Percentiles rank a stretch among this genome's conserved stretches.
Conservation (phyloP, 2,329 filamentous ascomycete genomes). For the Colletotrichum lindemuthianum region DNA sequence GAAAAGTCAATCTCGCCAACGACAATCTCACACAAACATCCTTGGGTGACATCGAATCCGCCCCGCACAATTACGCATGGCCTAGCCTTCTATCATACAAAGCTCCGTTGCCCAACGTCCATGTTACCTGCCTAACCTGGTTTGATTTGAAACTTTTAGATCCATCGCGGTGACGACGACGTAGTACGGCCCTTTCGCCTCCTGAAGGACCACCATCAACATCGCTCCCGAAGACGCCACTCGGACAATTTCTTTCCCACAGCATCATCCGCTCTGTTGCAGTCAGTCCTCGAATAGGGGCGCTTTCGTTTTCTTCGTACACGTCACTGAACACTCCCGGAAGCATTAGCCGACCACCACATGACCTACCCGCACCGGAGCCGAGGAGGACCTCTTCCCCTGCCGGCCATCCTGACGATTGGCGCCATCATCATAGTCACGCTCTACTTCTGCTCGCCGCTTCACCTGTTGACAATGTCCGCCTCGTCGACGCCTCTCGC, state of each 20-base stretch:
- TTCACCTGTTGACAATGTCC: slow-evolving; percentile 1
- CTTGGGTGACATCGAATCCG: not conserved
- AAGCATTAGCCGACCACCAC: not conserved
- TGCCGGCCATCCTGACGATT: slow-evolving; percentile 6
- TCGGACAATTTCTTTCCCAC: too few species aligned
- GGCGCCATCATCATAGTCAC: slow-evolving; percentile 11
- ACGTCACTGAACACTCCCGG: not conserved
- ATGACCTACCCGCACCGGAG: slow-evolving; percentile 14
- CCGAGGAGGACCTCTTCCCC: slow-evolving; percentile 8
- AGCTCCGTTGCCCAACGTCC: slow-evolving; percentile 1
- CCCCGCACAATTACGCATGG: not conserved
- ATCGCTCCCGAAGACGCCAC: too few species aligned
- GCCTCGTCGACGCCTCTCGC: not conserved
- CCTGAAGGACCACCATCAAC: too few species aligned
- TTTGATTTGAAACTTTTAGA: not conserved
- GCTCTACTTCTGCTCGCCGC: slow-evolving; percentile 7
- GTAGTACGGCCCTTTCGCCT: too few species aligned
- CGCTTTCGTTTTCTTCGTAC: not conserved
- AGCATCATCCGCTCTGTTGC: too few species aligned
- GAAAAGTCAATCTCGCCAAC: slow-evolving; percentile 7
- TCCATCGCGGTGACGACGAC: not conserved
- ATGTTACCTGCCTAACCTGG: not conserved
- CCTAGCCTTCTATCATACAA: not conserved
- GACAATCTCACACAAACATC: slow-evolving; percentile 2
- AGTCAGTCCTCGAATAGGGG: too few species aligned